phyloP scores from a whole-genome alignment of 331 rosid genomes.

The Ulmus americana region DNA sequence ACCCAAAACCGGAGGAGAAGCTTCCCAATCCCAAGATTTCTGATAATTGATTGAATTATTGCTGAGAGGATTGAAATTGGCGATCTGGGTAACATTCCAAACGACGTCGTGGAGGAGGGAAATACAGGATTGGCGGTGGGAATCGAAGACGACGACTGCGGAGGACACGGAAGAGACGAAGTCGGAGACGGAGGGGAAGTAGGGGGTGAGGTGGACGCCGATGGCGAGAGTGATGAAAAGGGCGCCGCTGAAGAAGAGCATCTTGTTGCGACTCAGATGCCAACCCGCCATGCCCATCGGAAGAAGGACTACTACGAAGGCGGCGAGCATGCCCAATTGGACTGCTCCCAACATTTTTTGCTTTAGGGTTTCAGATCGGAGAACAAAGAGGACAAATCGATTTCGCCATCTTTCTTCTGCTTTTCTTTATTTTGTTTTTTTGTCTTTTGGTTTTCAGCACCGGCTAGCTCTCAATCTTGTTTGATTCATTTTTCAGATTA shows the following conservation, averaged over 20 bases:
- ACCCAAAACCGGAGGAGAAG: too few species aligned
- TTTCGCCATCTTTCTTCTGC: too few species aligned
- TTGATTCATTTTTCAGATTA: too few species aligned
- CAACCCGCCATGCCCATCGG: constrained; percentile 97
- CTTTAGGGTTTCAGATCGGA: too few species aligned
- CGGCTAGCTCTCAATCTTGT: too few species aligned
- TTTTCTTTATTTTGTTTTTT: too few species aligned
- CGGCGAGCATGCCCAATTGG: constrained; percentile 65
- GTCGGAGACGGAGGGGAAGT: constrained; percentile 75
- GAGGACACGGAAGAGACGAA: constrained; percentile 64
- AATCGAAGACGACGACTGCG: constrained; percentile 41
- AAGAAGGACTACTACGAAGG: constrained; percentile 71
- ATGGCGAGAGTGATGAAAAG: constrained; percentile 84
- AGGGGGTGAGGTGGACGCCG: constrained; percentile 83
- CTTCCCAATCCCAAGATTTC: too few species aligned
- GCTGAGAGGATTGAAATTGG: too few species aligned
- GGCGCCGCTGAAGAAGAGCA: constrained; percentile 82
- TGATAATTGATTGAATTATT: too few species aligned
- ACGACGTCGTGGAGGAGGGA: constrained; percentile 62
- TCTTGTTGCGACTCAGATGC: constrained; percentile 86
- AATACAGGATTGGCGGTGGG: constrained; percentile 51
- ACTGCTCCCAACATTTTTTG: constrained; percentile 57
- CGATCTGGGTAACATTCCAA: constrained; percentile 43
- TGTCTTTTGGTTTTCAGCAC: too few species aligned
- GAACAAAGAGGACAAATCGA: too few species aligned